A percentile compares a stretch with the other conserved stretches of the same genome.
Evolutionary conservation across 306 rosid species (phyloP).

Genomic region (Vicia sativa): DNA sequence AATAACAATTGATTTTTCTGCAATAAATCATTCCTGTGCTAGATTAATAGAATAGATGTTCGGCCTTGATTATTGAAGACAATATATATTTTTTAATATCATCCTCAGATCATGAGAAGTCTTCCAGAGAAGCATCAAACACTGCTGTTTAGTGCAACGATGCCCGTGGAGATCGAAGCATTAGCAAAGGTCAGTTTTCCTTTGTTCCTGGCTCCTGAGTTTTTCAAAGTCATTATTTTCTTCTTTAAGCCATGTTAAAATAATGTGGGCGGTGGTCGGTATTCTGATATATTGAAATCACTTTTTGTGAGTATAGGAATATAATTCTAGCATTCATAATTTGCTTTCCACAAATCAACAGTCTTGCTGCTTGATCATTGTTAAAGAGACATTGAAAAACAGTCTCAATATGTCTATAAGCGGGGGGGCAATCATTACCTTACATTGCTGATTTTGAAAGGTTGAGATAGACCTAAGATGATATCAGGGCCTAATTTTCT

Average conservation of each 20-base stretch:
- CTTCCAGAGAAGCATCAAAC: constrained; percentile 89
- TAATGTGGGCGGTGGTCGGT: not conserved
- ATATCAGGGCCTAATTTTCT: not conserved
- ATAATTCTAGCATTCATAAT: constrained; percentile 14
- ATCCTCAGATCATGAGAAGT: constrained; percentile 69
- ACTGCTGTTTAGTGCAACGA: constrained; percentile 83
- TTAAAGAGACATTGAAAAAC: too few relatives aligned
- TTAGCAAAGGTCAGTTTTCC: constrained; percentile 65
- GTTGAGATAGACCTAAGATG: too few relatives aligned
- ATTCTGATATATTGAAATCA: constrained; percentile 19
- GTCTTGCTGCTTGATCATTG: constrained; percentile 15
- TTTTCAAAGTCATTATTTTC: constrained; percentile 8
- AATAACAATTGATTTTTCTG: constrained; percentile 10
- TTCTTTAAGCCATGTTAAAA: constrained; percentile 14
- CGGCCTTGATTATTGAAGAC: constrained; percentile 26
- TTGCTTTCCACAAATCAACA: constrained; percentile 16
- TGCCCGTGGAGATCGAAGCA: constrained; percentile 88
- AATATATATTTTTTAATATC: constrained; percentile 31
- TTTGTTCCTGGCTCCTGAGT: constrained; percentile 3
- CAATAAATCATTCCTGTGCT: constrained; percentile 5
- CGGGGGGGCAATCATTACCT: too few relatives aligned
- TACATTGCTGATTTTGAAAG: too few relatives aligned
- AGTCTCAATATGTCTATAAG: too few relatives aligned
- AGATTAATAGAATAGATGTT: not conserved
- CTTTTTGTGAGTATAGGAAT: constrained; percentile 16